Percentiles rank a stretch among this genome's conserved stretches.
These are phyloP conservation scores for Amphichorda felina DNA, from an alignment of 2,329 filamentous ascomycete species.

Conservation along the genomic window DNA sequence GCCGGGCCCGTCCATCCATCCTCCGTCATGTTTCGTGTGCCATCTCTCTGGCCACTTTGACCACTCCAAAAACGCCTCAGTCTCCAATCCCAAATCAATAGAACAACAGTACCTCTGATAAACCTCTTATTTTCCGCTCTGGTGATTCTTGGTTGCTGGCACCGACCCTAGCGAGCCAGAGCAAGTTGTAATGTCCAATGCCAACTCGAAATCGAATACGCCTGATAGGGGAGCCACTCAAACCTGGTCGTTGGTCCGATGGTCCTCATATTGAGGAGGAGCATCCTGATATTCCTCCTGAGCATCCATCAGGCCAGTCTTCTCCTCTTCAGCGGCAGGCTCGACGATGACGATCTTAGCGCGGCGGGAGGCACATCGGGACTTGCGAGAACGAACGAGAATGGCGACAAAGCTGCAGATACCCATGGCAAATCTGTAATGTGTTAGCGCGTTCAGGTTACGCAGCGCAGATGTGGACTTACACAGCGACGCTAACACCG, in stretches of 20 bases:
- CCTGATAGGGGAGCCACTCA: not conserved
- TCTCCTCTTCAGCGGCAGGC: slow-evolving; percentile 30
- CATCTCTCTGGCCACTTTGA: too few relatives aligned
- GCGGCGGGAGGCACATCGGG: slow-evolving; percentile 14
- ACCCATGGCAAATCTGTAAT: slow-evolving; percentile 47
- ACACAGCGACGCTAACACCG: slow-evolving; percentile 56
- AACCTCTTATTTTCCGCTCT: not conserved
- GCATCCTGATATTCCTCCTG: slow-evolving; percentile 16
- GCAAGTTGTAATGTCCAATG: not conserved
- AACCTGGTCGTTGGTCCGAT: not conserved
- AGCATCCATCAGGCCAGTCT: slow-evolving; percentile 32
- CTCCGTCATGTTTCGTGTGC: too few relatives aligned
- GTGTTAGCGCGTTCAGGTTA: slow-evolving; percentile 18
- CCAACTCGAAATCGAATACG: not conserved
- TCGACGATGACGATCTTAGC: slow-evolving; percentile 25
- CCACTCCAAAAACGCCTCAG: too few relatives aligned
- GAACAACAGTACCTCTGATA: too few relatives aligned
- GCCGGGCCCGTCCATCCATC: not conserved
- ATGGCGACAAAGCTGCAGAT: slow-evolving; percentile 50
- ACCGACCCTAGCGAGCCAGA: not conserved
- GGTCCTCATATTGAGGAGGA: slow-evolving; percentile 15
- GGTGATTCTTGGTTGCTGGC: not conserved
- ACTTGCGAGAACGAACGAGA: slow-evolving; percentile 31
- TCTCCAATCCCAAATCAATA: too few relatives aligned
- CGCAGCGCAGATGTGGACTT: slow-evolving; percentile 20